Evolutionary conservation across 1,139 yeast species (phyloP).

Genomic region (Lodderomyces beijingensis): DNA sequence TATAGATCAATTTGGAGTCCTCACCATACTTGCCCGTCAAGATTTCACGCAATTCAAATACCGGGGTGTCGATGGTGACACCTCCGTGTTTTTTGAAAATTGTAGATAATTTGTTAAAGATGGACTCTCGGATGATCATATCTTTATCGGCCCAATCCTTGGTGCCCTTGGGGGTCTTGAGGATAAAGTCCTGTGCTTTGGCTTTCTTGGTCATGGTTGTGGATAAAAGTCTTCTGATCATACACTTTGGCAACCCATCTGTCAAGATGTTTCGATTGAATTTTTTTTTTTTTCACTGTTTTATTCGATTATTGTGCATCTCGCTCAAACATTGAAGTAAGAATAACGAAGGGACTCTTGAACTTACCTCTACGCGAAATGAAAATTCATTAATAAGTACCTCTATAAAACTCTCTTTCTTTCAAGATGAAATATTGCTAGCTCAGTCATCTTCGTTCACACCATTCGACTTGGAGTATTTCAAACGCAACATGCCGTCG

Average conservation of each 20-base stretch:
- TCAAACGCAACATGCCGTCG: constrained; percentile 30
- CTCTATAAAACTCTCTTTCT: too few species aligned
- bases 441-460: constrained; percentile 24
- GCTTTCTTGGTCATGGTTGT: constrained; percentile 21
- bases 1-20: constrained; percentile 91
- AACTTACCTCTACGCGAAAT: too few species aligned
- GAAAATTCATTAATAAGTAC: too few species aligned
- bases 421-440: too few species aligned
- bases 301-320: too few species aligned
- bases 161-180: constrained; percentile 96
- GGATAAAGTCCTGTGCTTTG: constrained; percentile 48
- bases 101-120: constrained; percentile 65
- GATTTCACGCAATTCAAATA: constrained; percentile 90
- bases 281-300: too few species aligned
- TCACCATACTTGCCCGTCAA: constrained; percentile 97
- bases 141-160: constrained; percentile 98
- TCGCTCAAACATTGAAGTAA: too few species aligned
- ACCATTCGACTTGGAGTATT: constrained; percentile 32
- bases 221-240: constrained; percentile 7
- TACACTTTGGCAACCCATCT: constrained; percentile 3
- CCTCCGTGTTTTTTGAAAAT: constrained; percentile 95
- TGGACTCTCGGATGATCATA: constrained; percentile 88
- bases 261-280: too few species aligned
- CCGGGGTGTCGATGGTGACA: constrained; percentile 97
- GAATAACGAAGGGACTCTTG: neutral